A percentile compares a stretch with the other conserved stretches of the same genome.
Evolutionary conservation across 495 filamentous ascomycete species (phyloP).

Genomic region (Tuber aestivum): DNA sequence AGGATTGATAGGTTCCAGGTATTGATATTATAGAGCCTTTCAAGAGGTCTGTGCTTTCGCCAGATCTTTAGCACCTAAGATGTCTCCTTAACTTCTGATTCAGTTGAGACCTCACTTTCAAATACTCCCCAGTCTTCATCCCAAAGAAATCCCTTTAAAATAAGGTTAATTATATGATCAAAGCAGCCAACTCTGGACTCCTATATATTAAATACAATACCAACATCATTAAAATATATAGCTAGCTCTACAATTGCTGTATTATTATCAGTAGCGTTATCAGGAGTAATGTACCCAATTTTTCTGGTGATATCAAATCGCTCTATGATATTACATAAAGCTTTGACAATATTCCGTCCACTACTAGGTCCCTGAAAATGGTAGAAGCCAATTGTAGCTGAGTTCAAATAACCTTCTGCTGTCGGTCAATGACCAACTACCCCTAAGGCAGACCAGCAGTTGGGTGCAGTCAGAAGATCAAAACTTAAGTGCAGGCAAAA

Average conservation of each 20-base stretch:
- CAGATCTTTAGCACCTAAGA: background rate
- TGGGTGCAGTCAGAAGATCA: too few relatives aligned
- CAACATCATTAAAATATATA: background rate
- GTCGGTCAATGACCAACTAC: background rate
- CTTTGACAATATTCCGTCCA: conserved; percentile 14
- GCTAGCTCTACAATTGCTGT: conserved; percentile 11
- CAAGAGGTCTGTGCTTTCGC: conserved; percentile 1
- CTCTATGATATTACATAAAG: conserved; percentile 15
- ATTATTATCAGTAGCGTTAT: conserved; percentile 33
- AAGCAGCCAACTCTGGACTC: conserved; percentile 18
- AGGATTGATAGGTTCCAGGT: conserved; percentile 4
- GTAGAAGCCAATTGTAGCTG: background rate
- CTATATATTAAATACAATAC: conserved; percentile 17
- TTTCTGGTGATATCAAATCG: conserved; percentile 22
- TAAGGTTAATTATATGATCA: conserved; percentile 29
- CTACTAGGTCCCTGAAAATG: background rate
- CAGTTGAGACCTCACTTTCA: background rate
- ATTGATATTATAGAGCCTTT: conserved; percentile 14
- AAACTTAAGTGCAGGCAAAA: too few relatives aligned
- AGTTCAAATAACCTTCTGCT: background rate
- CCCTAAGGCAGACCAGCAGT: too few relatives aligned
- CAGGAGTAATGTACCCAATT: conserved; percentile 27
- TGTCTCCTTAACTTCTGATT: background rate
- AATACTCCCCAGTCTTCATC: conserved; percentile 5
- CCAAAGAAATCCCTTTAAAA: conserved; percentile 27